Evolutionary conservation across 2,329 filamentous ascomycete species (phyloP).

Genomic region (Trichoderma asperellum): DNA sequence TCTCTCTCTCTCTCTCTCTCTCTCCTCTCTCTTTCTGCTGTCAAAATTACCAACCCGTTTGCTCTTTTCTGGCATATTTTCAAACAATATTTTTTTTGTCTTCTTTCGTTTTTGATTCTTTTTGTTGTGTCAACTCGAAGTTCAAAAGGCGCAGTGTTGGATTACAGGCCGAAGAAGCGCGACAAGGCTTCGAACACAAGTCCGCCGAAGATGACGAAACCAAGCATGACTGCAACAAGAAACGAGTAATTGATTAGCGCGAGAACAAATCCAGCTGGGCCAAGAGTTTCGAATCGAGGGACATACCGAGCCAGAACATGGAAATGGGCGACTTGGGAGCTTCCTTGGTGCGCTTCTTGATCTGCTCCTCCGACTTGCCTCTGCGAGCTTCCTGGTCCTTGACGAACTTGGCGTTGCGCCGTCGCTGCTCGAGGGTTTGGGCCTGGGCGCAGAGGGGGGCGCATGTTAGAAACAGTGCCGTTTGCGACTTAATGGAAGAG

Average conservation of each 20-base stretch:
- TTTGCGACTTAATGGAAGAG: neutral
- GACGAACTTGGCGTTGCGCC: conserved; percentile 77
- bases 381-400: conserved; percentile 73
- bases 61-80: neutral
- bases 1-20: neutral
- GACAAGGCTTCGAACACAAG: conserved; percentile 61
- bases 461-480: neutral
- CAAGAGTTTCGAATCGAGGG: neutral
- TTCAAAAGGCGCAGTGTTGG: neutral
- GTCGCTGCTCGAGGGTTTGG: conserved; percentile 83
- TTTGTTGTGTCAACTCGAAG: neutral
- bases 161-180: conserved; percentile 52
- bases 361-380: conserved; percentile 69
- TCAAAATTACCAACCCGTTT: neutral
- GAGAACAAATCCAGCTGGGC: neutral
- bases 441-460: conserved; percentile 53
- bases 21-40: neutral
- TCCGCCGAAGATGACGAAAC: conserved; percentile 64
- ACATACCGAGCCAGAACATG: conserved; percentile 64
- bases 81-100: neutral
- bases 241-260: neutral
- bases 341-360: conserved; percentile 65
- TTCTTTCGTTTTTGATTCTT: neutral
- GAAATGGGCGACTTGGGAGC: conserved; percentile 64
- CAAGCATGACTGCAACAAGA: conserved; percentile 54